A percentile compares a stretch with the other conserved stretches of the same genome.
Evolutionary conservation across 345 rosid species (phyloP).

Genomic region (Lumnitzera racemosa): DNA sequence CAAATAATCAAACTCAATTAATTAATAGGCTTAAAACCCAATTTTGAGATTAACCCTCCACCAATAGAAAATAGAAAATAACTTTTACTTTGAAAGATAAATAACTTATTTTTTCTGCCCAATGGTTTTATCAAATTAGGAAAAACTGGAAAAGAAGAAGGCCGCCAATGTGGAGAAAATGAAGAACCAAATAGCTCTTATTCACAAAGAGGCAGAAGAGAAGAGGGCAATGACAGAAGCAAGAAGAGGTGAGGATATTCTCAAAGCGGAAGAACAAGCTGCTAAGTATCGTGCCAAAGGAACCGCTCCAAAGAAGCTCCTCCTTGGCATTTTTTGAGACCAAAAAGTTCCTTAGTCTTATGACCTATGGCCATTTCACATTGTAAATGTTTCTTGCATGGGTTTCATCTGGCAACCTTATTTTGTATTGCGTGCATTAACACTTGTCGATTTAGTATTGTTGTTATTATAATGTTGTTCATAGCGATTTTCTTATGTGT

Average conservation of each 20-base stretch:
- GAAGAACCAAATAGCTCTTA: constrained; percentile 67
- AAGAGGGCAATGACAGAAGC: constrained; percentile 74
- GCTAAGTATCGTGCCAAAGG: constrained; percentile 81
- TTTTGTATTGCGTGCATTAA: constrained; percentile 7
- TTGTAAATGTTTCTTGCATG: constrained; percentile 13
- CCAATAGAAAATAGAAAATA: too few relatives aligned
- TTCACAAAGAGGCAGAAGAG: constrained; percentile 84
- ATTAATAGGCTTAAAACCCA: too few relatives aligned
- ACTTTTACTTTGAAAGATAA: too few relatives aligned
- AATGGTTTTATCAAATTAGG: constrained; percentile 30
- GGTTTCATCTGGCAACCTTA: constrained; percentile 20
- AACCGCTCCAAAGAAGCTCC: constrained; percentile 59
- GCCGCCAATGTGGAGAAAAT: constrained; percentile 70
- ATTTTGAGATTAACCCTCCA: too few relatives aligned
- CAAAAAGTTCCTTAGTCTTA: not conserved
- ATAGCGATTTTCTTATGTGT: too few relatives aligned
- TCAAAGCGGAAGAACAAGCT: constrained; percentile 79
- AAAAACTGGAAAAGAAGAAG: constrained; percentile 67
- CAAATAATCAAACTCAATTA: too few relatives aligned
- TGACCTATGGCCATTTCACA: not conserved
- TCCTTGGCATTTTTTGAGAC: constrained; percentile 40
- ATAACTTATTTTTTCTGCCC: too few relatives aligned
- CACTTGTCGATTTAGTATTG: constrained; percentile 6
- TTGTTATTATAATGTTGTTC: too few relatives aligned
- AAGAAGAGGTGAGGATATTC: constrained; percentile 69